Percentiles rank a stretch among this genome's conserved stretches.
Conservation (phyloP, 441 rosid species). For the Gossypium schwendimanii region DNA sequence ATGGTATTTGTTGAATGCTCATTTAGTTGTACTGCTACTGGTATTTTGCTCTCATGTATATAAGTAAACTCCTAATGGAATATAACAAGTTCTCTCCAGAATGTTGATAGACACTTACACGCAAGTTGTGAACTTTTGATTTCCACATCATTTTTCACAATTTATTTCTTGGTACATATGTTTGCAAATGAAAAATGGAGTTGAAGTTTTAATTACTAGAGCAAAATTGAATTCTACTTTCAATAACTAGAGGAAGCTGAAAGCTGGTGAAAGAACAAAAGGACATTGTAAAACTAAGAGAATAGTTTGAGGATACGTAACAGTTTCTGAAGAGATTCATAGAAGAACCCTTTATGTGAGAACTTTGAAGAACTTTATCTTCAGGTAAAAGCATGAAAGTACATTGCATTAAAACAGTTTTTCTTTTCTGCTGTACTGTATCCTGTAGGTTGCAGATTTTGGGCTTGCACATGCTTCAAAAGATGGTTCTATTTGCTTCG, state of each 20-base stretch:
- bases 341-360: neutral
- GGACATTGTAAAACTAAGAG: neutral
- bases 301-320: neutral
- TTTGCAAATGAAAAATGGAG: neutral
- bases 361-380: neutral
- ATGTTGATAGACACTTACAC: neutral
- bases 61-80: neutral
- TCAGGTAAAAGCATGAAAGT: neutral
- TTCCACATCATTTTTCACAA: neutral
- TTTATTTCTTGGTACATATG: neutral
- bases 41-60: neutral
- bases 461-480: constrained; percentile 88
- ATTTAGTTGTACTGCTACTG: neutral
- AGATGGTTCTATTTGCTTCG: constrained; percentile 80
- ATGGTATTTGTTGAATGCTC: constrained; percentile 2
- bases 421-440: constrained; percentile 13
- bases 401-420: neutral
- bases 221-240: neutral
- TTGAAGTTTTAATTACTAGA: neutral
- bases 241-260: neutral
- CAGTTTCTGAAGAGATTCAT: neutral
- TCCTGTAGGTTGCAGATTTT: constrained; percentile 84
- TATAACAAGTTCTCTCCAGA: neutral
- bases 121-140: neutral
- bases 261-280: neutral